Evolutionary conservation across 148 eudicot genomes (phyloP), one percentile per base, ranked within the genome.

Genomic region (Rheum nobile): DNA sequence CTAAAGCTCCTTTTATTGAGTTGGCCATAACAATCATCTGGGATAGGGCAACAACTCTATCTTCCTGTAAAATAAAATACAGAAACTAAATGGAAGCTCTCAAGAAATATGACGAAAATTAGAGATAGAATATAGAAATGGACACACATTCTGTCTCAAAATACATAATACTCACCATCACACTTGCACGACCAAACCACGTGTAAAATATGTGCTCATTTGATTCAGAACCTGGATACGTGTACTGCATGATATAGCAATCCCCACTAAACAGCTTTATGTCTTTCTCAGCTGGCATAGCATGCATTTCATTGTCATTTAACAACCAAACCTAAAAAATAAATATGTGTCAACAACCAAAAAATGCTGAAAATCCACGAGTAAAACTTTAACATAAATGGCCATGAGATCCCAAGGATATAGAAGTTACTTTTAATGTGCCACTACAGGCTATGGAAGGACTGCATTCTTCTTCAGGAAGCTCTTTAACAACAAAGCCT

Each of bases 101-200:
- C 37, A 61, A 24, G 42, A 37, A 4, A 67, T 32, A 32, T 68
- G 22, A 57, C 14, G 17, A 57, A 24, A 57, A 26, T 10, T 54
- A 29, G 8, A 6, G 37, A 12, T 12, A 24, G 35, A 29, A 26
- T 28, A 61, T 29, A 13, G 35, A 28, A 13, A 61, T 10, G 6
- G 12, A 22, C 0, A 22, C 1, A 22, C 26, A 19, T 5, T 50
- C 55, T n/a, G 31, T 39, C 28, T 71, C 31, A n/a, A 71, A 71
- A 71, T 24, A 31, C 16, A 38, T 65, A 24, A 22, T 43, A 74
- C 80, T 69, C 31, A 85, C 88, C 80, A 67, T 57, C 42, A 77
- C 11, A 76, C 88, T 85, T 38, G 35, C 73, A 37, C 79, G 46
- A 48, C 88, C 88, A 75, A 85, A 77, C 88, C 88, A 85, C n/a